Percentiles rank a stretch among this genome's conserved stretches.
These are phyloP conservation scores for Gamarada debralockiae DNA, from an alignment of 495 filamentous ascomycete genomes.

Conservation along the genomic window DNA sequence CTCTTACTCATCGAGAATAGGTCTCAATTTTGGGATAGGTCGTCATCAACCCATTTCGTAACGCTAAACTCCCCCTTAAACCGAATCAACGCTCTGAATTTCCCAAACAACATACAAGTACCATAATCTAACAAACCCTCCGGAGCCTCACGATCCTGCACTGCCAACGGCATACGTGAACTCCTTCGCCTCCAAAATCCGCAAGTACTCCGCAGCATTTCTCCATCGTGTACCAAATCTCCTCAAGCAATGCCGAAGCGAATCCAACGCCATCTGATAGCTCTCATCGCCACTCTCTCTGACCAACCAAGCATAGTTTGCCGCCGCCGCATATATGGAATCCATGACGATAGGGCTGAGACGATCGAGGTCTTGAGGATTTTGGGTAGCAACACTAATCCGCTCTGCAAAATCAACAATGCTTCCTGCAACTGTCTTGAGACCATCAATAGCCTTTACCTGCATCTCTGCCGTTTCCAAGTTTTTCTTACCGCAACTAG, in stretches of 20 bases:
- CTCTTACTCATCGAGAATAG: too few species aligned
- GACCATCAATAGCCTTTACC: constrained; percentile 24
- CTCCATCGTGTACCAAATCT: constrained; percentile 30
- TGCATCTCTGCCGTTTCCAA: constrained; percentile 15
- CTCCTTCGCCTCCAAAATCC: constrained; percentile 29
- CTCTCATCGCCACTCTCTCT: constrained; percentile 21
- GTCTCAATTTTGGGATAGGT: too few species aligned
- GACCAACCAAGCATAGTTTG: constrained; percentile 35
- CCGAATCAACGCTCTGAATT: too few species aligned
- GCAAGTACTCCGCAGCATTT: constrained; percentile 29
- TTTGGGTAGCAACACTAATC: constrained; percentile 9
- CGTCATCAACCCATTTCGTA: too few species aligned
- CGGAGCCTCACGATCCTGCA: neutral
- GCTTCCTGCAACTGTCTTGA: constrained; percentile 22
- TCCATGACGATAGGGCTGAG: constrained; percentile 32
- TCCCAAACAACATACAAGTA: too few species aligned
- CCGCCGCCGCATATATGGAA: constrained; percentile 30
- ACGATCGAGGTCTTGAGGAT: constrained; percentile 15
- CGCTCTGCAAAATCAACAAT: constrained; percentile 19
- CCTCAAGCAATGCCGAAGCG: constrained; percentile 25
- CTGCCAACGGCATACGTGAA: constrained; percentile 22
- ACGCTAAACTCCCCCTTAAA: too few species aligned
- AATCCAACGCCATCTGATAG: constrained; percentile 24
- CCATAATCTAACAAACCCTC: too few species aligned
- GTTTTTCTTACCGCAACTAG: neutral